Percentiles rank a stretch among this genome's conserved stretches.
These are phyloP conservation scores for Alisma plantagoaquatica DNA, from an alignment of 106 monocot genomes.

Conservation along the genomic window DNA sequence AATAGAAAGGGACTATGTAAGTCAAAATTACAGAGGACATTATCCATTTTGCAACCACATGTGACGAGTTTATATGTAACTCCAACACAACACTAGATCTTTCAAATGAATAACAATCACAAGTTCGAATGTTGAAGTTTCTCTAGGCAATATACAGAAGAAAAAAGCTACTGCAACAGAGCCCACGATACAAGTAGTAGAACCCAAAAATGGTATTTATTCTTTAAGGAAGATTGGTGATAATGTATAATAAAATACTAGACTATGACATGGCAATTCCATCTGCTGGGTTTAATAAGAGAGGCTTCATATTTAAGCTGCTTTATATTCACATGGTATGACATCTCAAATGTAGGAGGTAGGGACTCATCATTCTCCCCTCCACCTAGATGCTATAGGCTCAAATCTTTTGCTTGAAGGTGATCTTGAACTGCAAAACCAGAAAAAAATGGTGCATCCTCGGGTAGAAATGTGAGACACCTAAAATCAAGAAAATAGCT, in stretches of 20 bases:
- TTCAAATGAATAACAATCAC: no score
- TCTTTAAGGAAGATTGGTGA: not conserved
- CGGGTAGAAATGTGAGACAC: slow-evolving; percentile 84
- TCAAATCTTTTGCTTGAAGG: slow-evolving; percentile 76
- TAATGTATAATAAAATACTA: slow-evolving; percentile 5
- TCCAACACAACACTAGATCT: no score
- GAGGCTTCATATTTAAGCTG: slow-evolving; percentile 37
- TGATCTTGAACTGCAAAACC: slow-evolving; percentile 56
- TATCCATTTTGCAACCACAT: no score
- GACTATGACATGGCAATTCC: slow-evolving; percentile 63
- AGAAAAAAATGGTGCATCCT: slow-evolving; percentile 72
- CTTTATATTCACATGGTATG: slow-evolving; percentile 3
- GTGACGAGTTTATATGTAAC: no score
- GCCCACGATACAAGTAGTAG: no score
- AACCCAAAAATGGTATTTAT: not conserved
- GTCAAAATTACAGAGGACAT: no score
- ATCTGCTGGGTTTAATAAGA: slow-evolving; percentile 52
- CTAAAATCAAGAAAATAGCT: no score
- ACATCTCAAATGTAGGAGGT: slow-evolving; percentile 63
- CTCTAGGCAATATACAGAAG: no score
- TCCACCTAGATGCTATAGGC: slow-evolving; percentile 36
- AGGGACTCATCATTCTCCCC: slow-evolving; percentile 45
- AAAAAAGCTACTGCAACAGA: no score
- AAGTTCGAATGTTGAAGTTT: no score
- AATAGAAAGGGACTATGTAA: no score